Evolutionary conservation across 768 basidiomycete genomes (phyloP), one percentile per base, ranked within the genome.

Genomic region (Russula foetens): DNA sequence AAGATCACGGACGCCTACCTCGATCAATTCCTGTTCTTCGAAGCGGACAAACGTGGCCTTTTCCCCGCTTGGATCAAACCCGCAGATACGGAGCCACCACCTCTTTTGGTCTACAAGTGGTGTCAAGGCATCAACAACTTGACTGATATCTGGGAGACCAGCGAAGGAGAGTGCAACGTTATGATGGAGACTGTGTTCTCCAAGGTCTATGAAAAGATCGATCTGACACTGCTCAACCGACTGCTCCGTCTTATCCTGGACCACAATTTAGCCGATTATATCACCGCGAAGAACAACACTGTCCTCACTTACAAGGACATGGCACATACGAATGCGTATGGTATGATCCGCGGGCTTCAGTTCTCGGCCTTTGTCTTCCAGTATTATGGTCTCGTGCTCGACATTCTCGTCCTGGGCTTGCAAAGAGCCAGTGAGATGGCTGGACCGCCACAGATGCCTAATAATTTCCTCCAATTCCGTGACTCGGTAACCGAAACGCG

Each of bases 51-150:
- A 73, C 89, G 97, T 67, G 92, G 93, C 50, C 75, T 99, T 24
- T 98, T 98, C 86, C 97, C 97, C 12, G 85, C 93, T 1, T 99
- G 97, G 96, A 97, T 99, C 72, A 99, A 98, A 76, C 97, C 97
- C 26, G 90, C 92, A 52, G 82, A 98, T 68, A 95, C 92, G 0
- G 96, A 98, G 69, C 96, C 96, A 3, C 94, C 96, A 0, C 96
- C 96, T 3, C 81, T 98, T 17, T 84, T 98, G 33, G 95, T 98
- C 33, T 98, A 98, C 78, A 98, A 98, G 81, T 98, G 96, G 96
- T 96, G 94, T 70, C 96, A 98, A 75, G 97, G 97, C 44, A 95
- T 98, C 79, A 98, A 98, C 76, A 99, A 99, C 73, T 73, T 98
- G 71, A 94, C 90, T 3, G 96, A 99, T 60, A 85, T 99, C 43